phyloP scores from a whole-genome alignment of 495 filamentous ascomycete species.

The Xylaria nigripes region DNA sequence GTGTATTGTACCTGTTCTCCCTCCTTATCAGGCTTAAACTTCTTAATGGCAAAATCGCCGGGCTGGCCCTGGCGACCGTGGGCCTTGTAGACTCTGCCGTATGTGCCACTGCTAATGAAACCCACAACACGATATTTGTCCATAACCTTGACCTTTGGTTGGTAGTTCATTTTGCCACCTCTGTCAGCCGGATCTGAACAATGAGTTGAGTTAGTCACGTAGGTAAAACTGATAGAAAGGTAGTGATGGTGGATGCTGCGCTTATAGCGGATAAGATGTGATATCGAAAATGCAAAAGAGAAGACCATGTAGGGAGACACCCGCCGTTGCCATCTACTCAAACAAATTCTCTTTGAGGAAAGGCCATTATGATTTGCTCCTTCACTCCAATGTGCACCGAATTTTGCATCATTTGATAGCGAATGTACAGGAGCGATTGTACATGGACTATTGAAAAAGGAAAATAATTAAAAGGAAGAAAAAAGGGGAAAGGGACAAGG shows the following conservation, averaged over 20 bases:
- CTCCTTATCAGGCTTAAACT: slow-evolving; percentile 99
- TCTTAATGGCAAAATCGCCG: slow-evolving; percentile 94
- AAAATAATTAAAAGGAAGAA: neutral
- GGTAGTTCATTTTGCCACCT: slow-evolving; percentile 50
- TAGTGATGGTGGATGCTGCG: no score
- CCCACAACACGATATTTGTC: slow-evolving; percentile 93
- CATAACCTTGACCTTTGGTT: slow-evolving; percentile 78
- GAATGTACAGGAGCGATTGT: neutral
- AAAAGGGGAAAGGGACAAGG: neutral
- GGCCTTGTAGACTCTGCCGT: slow-evolving; percentile 97
- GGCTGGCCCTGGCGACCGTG: slow-evolving; percentile 58
- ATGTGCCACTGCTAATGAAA: slow-evolving; percentile 98
- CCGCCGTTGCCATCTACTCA: no score
- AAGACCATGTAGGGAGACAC: no score
- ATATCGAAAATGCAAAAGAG: no score
- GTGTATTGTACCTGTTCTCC: slow-evolving; percentile 91
- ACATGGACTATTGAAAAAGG: neutral
- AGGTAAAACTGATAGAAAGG: no score
- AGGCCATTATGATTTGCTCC: no score
- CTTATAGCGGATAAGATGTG: no score
- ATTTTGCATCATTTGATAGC: neutral
- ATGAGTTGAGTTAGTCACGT: neutral
- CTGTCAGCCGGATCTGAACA: slow-evolving; percentile 40
- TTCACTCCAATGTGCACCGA: no score
- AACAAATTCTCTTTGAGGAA: no score